phyloP scores from a whole-genome alignment of 140 eudicot species.

The Oenanthe javanica region DNA sequence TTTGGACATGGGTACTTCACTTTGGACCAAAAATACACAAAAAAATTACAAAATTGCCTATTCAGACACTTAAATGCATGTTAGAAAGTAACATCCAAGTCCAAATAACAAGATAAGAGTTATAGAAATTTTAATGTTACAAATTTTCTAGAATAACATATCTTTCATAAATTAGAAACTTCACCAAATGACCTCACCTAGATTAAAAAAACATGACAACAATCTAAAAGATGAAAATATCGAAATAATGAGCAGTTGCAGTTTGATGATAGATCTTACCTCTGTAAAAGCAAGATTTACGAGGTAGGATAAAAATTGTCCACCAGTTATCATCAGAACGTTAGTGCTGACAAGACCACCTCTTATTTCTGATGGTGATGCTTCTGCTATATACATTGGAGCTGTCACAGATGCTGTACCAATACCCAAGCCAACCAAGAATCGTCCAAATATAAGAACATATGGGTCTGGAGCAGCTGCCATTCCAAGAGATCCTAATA shows the following conservation, averaged over 20 bases:
- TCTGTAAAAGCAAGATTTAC: slow-evolving; percentile 93
- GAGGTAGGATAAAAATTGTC: slow-evolving; percentile 93
- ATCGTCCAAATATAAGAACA: slow-evolving; percentile 74
- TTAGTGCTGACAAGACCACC: slow-evolving; percentile 96
- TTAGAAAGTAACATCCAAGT: not conserved
- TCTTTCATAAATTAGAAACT: not conserved
- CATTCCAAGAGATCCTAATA: slow-evolving; percentile 71
- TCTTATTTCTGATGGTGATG: slow-evolving; percentile 89
- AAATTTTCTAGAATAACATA: not conserved
- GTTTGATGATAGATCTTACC: slow-evolving; percentile 39
- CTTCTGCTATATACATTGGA: slow-evolving; percentile 97
- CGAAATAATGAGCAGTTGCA: not conserved
- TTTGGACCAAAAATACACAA: not conserved
- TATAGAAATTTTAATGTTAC: not conserved
- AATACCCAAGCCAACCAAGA: slow-evolving; percentile 84
- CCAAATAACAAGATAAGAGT: not conserved
- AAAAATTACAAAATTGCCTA: not conserved
- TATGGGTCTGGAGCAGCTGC: slow-evolving; percentile 89
- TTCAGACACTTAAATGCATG: not conserved
- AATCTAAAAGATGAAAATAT: not conserved
- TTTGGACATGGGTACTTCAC: not conserved
- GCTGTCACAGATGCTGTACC: slow-evolving; percentile 98
- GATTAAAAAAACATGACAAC: not conserved
- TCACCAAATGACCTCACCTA: not conserved
- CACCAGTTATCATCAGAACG: slow-evolving; percentile 94